phyloP scores from a whole-genome alignment of 495 filamentous ascomycete species.

The Podospora comata region DNA sequence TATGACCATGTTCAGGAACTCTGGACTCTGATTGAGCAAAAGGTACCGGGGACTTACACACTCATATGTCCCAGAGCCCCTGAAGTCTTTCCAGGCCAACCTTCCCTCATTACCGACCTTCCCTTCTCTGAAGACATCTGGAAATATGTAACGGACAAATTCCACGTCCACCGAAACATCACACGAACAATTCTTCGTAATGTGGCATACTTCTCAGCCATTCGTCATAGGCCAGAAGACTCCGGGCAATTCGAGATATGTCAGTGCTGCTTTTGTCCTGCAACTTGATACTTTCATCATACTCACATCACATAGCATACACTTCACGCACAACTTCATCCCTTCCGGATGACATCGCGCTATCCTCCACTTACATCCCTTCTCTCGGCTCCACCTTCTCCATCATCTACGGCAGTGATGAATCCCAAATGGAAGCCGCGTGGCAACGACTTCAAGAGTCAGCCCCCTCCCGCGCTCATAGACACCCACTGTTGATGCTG shows the following conservation, averaged over 20 bases:
- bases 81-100: conserved; percentile 15
- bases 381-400: background rate
- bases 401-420: conserved; percentile 12
- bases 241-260: background rate
- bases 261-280: background rate
- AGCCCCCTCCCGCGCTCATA: too few relatives aligned
- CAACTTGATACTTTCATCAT: background rate
- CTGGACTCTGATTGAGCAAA: too few relatives aligned
- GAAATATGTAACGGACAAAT: background rate
- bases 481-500: background rate
- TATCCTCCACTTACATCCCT: conserved; percentile 12
- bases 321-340: conserved; percentile 1
- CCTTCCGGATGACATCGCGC: conserved; percentile 15
- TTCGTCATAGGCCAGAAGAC: background rate
- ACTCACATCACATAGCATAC: conserved; percentile 11
- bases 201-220: conserved; percentile 11
- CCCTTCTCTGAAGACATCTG: conserved; percentile 8
- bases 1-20: too few relatives aligned
- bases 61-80: conserved; percentile 13
- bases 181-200: conserved; percentile 15
- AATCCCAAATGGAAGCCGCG: background rate
- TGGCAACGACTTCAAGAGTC: too few relatives aligned
- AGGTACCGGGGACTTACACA: background rate
- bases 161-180: conserved; percentile 14
- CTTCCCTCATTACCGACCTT: conserved; percentile 9